Conservation (phyloP, 768 basidiomycete species). For the Mycena belliarum region DNA sequence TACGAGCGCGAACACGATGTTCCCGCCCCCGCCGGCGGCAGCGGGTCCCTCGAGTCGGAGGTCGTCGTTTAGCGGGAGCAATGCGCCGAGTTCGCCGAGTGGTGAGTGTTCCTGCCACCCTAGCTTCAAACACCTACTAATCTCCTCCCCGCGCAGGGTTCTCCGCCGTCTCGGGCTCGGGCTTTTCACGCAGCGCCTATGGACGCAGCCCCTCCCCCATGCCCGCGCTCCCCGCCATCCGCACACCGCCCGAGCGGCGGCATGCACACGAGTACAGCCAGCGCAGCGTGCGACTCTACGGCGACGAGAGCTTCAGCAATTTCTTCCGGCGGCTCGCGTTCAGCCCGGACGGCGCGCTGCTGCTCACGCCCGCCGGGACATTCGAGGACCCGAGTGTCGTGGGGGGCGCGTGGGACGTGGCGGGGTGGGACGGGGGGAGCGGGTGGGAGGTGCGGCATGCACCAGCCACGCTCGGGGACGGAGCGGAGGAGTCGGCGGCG, state of each 20-base stretch:
- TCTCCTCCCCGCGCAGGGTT: conserved; percentile 18
- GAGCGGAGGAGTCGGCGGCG: conserved; percentile 21
- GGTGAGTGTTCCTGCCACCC: neutral
- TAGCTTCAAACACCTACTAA: neutral
- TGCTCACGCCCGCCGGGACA: conserved; percentile 95
- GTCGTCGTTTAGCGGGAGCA: conserved; percentile 79
- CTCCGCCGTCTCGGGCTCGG: conserved; percentile 48
- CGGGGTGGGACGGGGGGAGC: neutral
- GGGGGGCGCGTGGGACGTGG: neutral
- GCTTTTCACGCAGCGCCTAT: conserved; percentile 53
- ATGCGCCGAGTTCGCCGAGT: conserved; percentile 71
- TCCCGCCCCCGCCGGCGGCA: conserved; percentile 57
- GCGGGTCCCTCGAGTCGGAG: conserved; percentile 58
- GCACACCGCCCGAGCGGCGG: conserved; percentile 52
- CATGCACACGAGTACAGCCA: conserved; percentile 1
- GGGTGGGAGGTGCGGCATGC: conserved; percentile 16
- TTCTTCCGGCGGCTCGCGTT: conserved; percentile 95
- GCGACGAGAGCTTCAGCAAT: conserved; percentile 92
- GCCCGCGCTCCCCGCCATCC: conserved; percentile 92
- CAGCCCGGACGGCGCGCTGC: conserved; percentile 90
- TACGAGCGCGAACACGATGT: conserved; percentile 35
- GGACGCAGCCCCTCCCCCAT: conserved; percentile 87
- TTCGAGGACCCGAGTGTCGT: conserved; percentile 73
- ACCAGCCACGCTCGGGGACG: too few species aligned
- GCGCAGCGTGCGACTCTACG: conserved; percentile 56